Percentiles rank a stretch among this genome's conserved stretches.
phyloP scores from a whole-genome alignment of 176 grass and related monocot genomes.

The Pontederia paniculata region DNA sequence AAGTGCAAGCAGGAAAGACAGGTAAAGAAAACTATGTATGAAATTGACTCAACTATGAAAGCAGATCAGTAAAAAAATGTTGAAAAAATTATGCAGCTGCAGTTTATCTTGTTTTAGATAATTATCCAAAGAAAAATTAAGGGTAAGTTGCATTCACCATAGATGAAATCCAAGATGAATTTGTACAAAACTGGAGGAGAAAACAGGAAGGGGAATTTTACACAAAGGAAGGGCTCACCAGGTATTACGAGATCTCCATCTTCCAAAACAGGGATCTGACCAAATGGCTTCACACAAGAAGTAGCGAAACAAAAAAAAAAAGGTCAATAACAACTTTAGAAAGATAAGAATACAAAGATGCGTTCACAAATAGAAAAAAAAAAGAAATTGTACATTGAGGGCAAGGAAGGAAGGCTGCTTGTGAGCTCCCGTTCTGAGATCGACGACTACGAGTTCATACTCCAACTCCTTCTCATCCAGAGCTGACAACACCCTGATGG shows the following conservation, averaged over 20 bases:
- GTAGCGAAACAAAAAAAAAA: not conserved
- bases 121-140: not conserved
- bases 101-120: not conserved
- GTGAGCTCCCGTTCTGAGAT: constrained; percentile 59
- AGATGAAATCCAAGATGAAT: not conserved
- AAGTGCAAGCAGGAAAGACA: no score
- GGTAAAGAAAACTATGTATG: not conserved
- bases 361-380: not conserved
- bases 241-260: constrained; percentile 57
- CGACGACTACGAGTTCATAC: constrained; percentile 58
- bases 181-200: not conserved
- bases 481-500: constrained; percentile 29
- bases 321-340: not conserved
- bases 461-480: constrained; percentile 74
- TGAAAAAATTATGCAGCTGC: not conserved
- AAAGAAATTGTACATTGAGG: constrained; percentile 38
- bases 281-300: constrained; percentile 58
- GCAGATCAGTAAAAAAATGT: not conserved
- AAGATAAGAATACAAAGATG: not conserved
- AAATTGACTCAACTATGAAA: not conserved
- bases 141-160: not conserved
- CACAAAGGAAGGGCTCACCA: constrained; percentile 28
- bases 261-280: constrained; percentile 65
- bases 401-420: constrained; percentile 74
- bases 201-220: not conserved